phyloP scores from a whole-genome alignment of 768 basidiomycete genomes.

The Calocybe indica region DNA sequence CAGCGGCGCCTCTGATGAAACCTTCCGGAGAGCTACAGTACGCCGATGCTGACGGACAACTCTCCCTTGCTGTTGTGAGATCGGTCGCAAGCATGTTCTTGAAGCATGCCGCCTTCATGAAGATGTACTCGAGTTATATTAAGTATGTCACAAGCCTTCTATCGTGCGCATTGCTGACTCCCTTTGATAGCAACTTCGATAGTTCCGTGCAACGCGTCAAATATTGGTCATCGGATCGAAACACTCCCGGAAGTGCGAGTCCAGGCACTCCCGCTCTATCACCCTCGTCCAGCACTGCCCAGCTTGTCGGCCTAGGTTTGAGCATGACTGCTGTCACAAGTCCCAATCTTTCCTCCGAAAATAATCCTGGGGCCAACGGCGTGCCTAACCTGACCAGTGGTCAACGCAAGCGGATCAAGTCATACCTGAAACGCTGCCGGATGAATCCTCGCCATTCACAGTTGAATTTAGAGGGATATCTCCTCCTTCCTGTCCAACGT shows the following conservation, averaged over 20 bases:
- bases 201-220: slow-evolving; percentile 85
- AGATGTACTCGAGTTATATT: slow-evolving; percentile 97
- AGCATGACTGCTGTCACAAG: slow-evolving; percentile 47
- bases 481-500: slow-evolving; percentile 92
- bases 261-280: slow-evolving; percentile 40
- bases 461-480: slow-evolving; percentile 88
- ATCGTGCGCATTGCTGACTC: slow-evolving; percentile 8
- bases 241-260: slow-evolving; percentile 28
- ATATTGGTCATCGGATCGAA: slow-evolving; percentile 70
- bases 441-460: slow-evolving; percentile 89
- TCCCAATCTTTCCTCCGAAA: slow-evolving; percentile 36
- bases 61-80: slow-evolving; percentile 71
- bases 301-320: slow-evolving; percentile 57
- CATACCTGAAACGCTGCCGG: slow-evolving; percentile 86
- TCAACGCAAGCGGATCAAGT: slow-evolving; percentile 84
- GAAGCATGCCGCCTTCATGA: slow-evolving; percentile 96
- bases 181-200: slow-evolving; percentile 76
- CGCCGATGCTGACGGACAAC: slow-evolving; percentile 63
- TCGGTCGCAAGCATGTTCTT: slow-evolving; percentile 86
- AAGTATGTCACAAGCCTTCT: slow-evolving; percentile 53
- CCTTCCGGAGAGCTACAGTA: slow-evolving; percentile 36
- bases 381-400: slow-evolving; percentile 61
- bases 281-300: slow-evolving; percentile 55
- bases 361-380: slow-evolving; percentile 30
- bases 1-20: slow-evolving; percentile 63